Percentiles rank a stretch among this genome's conserved stretches.
Conservation (phyloP, 2,329 filamentous ascomycete genomes). For the Dothidotthia symphoricarpi region DNA sequence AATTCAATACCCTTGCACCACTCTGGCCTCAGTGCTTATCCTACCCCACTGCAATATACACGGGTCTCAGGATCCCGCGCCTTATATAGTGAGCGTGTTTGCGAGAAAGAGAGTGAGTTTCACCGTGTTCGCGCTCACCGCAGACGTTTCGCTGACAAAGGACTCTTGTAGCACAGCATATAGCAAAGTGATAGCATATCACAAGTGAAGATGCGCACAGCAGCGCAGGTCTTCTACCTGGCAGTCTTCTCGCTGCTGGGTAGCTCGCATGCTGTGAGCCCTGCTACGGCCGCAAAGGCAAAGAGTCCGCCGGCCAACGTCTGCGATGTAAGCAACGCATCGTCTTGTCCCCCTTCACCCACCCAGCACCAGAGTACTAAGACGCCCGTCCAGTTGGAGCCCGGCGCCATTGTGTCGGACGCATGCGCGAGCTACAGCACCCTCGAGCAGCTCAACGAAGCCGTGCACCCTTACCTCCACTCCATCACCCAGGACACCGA, state of each 20-base stretch:
- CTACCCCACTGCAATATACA: constrained; percentile 23
- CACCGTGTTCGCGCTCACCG: constrained; percentile 16
- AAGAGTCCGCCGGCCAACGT: constrained; percentile 46
- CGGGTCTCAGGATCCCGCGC: constrained; percentile 17
- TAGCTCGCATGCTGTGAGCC: constrained; percentile 45
- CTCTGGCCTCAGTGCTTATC: constrained; percentile 39
- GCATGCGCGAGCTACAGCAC: constrained; percentile 92
- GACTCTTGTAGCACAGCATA: constrained; percentile 15
- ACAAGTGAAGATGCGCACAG: constrained; percentile 49
- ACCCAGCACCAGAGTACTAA: constrained; percentile 33
- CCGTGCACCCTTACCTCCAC: constrained; percentile 72
- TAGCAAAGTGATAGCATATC: constrained; percentile 1
- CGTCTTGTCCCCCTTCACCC: constrained; percentile 18
- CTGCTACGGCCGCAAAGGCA: constrained; percentile 40
- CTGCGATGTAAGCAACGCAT: constrained; percentile 54
- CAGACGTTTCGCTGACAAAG: constrained; percentile 38
- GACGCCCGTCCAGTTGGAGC: constrained; percentile 68
- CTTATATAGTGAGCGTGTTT: constrained; percentile 22
- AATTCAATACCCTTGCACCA: constrained; percentile 21
- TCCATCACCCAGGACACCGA: constrained; percentile 84
- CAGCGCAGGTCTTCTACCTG: constrained; percentile 59
- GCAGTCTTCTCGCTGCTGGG: constrained; percentile 60
- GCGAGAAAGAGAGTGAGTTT: constrained; percentile 17
- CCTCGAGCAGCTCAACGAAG: constrained; percentile 78
- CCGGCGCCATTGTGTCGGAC: constrained; percentile 84